phyloP scores from a whole-genome alignment of 2,329 filamentous ascomycete genomes.

The Sphaerulina vaccinii region DNA sequence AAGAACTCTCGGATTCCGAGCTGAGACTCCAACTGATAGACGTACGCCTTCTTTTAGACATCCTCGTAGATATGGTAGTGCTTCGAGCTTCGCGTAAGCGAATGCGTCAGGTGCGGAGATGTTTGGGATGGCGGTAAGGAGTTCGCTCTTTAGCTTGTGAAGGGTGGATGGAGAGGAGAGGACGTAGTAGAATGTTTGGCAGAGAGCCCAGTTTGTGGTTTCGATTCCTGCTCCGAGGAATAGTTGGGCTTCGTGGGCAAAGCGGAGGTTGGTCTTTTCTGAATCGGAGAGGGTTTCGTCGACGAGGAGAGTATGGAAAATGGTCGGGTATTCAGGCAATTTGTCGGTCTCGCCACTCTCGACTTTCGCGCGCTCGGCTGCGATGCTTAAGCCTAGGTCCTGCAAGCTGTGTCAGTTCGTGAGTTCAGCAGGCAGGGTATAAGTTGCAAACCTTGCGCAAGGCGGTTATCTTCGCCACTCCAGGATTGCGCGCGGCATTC shows the following conservation, averaged over 20 bases:
- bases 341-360: conserved; percentile 17
- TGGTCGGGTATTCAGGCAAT: conserved; percentile 22
- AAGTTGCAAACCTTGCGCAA: conserved; percentile 12
- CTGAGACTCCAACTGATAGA: conserved; percentile 22
- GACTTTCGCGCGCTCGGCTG: conserved; percentile 2
- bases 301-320: conserved; percentile 26
- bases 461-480: conserved; percentile 15
- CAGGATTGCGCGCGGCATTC: conserved; percentile 23
- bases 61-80: conserved; percentile 26
- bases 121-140: conserved; percentile 30
- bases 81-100: conserved; percentile 21
- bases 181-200: conserved; percentile 25
- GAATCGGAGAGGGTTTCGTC: conserved; percentile 22
- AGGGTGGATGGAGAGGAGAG: conserved; percentile 22
- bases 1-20: conserved; percentile 23
- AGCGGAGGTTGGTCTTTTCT: conserved; percentile 24
- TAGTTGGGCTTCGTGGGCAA: conserved; percentile 29
- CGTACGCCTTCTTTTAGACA: conserved; percentile 24
- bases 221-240: conserved; percentile 28
- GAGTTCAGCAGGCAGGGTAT: neutral
- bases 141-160: conserved; percentile 21
- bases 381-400: conserved; percentile 20
- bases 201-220: conserved; percentile 26
- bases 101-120: conserved; percentile 12
- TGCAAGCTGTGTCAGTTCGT: neutral